Evolutionary conservation across 2,329 filamentous ascomycete genomes (phyloP).

Genomic region (Penicillium sp.): DNA sequence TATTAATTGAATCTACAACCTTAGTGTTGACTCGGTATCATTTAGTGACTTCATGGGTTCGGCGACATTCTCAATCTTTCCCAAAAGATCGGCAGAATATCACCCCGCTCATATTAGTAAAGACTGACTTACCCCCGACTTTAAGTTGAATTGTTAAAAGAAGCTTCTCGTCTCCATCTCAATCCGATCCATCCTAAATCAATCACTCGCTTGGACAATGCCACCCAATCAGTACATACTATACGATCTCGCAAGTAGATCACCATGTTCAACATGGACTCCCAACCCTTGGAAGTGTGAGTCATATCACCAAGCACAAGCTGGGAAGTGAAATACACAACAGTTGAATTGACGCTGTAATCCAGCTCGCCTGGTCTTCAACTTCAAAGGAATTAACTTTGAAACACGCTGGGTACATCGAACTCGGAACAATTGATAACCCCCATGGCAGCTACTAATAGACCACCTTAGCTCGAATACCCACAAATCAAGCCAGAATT

Average conservation of each 20-base stretch:
- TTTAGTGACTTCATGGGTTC: neutral
- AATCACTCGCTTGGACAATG: neutral
- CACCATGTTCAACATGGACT: conserved; percentile 57
- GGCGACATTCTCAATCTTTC: too few relatives aligned
- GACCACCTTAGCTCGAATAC: conserved; percentile 71
- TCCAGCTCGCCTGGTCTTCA: conserved; percentile 66
- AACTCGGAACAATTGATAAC: neutral
- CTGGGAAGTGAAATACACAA: neutral
- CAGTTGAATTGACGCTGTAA: neutral
- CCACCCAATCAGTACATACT: neutral
- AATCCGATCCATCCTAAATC: neutral
- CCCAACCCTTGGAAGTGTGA: conserved; percentile 73
- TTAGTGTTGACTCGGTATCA: too few relatives aligned
- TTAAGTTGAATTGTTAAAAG: neutral
- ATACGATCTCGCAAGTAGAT: conserved; percentile 3
- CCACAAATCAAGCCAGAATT: conserved; percentile 65
- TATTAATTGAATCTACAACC: too few relatives aligned
- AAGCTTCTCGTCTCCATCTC: neutral
- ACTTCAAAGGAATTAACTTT: conserved; percentile 71
- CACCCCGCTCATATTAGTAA: neutral
- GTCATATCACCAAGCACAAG: conserved; percentile 26
- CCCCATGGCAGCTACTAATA: neutral
- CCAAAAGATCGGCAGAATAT: neutral
- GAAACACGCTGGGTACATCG: conserved; percentile 35
- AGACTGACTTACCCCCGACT: neutral